These are phyloP conservation scores for Rhodotorula sp. DNA, from an alignment of 1,284 basidiomycete species.

Conservation along the genomic window DNA sequence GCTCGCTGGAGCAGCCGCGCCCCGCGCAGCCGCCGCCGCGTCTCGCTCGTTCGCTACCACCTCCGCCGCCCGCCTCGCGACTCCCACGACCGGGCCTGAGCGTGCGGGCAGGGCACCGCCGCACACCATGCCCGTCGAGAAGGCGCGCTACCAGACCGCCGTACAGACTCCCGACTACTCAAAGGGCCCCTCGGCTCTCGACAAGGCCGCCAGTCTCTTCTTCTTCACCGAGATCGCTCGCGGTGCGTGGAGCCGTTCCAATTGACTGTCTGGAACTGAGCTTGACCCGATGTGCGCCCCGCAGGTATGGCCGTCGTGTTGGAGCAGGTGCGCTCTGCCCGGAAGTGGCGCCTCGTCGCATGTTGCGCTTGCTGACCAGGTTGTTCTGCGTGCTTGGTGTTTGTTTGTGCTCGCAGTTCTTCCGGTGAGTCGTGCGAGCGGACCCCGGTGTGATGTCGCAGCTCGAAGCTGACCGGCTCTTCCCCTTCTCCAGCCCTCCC, in stretches of 20 bases:
- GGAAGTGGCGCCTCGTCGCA: neutral
- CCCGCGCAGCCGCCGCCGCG: neutral
- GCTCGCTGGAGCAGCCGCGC: neutral
- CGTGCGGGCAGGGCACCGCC: slow-evolving; percentile 17
- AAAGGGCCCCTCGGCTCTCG: slow-evolving; percentile 73
- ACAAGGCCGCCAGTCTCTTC: slow-evolving; percentile 95
- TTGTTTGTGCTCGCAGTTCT: slow-evolving; percentile 32
- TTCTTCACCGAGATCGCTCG: slow-evolving; percentile 98
- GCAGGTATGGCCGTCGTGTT: slow-evolving; percentile 99
- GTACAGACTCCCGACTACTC: slow-evolving; percentile 51
- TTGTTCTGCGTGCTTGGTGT: neutral
- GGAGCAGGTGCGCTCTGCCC: slow-evolving; percentile 72
- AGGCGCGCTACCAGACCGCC: slow-evolving; percentile 18
- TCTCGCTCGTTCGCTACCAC: neutral
- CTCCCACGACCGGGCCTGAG: slow-evolving; percentile 38
- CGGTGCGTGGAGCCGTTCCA: slow-evolving; percentile 56
- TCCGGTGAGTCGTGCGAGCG: slow-evolving; percentile 22
- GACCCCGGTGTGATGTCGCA: neutral
- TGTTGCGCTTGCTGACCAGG: neutral
- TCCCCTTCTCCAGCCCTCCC: slow-evolving; percentile 58
- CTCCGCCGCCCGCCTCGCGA: slow-evolving; percentile 13
- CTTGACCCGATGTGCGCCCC: neutral
- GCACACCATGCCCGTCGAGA: slow-evolving; percentile 14
- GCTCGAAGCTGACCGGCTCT: neutral
- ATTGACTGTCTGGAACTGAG: neutral